Conservation (phyloP, 2,329 filamentous ascomycete genomes). For the Aspergillus pseudonomiae region DNA sequence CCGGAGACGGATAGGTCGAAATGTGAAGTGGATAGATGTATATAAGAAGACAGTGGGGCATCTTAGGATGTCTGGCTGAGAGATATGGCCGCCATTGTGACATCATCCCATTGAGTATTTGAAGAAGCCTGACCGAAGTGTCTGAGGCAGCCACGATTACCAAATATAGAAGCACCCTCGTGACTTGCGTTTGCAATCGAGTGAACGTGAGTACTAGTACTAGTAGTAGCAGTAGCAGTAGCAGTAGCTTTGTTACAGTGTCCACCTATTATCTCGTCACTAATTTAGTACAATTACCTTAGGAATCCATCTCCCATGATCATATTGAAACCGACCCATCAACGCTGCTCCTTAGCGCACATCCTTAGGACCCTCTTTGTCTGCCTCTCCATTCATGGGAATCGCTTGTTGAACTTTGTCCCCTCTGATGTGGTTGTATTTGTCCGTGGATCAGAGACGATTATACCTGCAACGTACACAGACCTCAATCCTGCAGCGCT, state of each 20-base stretch:
- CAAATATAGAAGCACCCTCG: background rate
- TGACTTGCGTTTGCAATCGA: background rate
- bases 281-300: background rate
- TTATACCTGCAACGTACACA: conserved; percentile 18
- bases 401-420: background rate
- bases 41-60: background rate
- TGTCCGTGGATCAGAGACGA: conserved; percentile 7
- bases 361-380: background rate
- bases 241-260: background rate
- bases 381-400: too few relatives aligned
- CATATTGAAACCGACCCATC: background rate
- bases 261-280: background rate
- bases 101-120: background rate
- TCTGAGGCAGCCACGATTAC: background rate
- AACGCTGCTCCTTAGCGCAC: background rate
- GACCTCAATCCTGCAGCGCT: conserved; percentile 9
- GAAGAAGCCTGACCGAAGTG: background rate
- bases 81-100: background rate
- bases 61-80: too few relatives aligned
- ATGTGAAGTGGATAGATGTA: background rate
- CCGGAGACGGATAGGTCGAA: background rate
- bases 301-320: background rate
- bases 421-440: background rate
- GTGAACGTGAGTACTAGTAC: background rate
- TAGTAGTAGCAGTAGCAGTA: background rate